Evolutionary conservation across 768 basidiomycete genomes (phyloP), one percentile per base, ranked within the genome.

Genomic region (Baorangia bicolor): DNA sequence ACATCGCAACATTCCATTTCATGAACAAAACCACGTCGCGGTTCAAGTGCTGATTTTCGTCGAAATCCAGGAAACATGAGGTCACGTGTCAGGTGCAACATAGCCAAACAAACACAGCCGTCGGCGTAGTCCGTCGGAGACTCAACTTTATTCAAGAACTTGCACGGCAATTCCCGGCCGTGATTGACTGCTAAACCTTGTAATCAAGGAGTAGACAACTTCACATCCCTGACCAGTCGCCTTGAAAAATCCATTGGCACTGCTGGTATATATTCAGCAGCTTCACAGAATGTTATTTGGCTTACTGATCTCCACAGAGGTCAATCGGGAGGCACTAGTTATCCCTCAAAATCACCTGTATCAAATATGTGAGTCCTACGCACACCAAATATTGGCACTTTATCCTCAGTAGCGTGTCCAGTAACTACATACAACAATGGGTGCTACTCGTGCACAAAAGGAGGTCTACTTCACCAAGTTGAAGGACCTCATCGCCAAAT

Each of bases 171-270:
- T 35, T 49, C n/a, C 68, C 68, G 68, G 23, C 34, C 10, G 8
- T 40, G 12, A 40, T 47, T 4, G n/a, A 20, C 18, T n/a, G 21
- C 16, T 30, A 68, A 70, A 72, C 70, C 53, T 70, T 69, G 55
- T 62, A 4, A 37, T 59, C n/a, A 28, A 23, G 37, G 41, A 16
- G 51, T 49, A 41, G 20, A 61, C 55, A 51, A 50, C 42, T 47
- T 42, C 57, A 62, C 49, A 58, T 60, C 53, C 28, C 54, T 60
- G 63, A 69, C 67, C 72, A 72, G 73, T 72, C 78, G 89, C 90
- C 91, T 93, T 93, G 86, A 93, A 93, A 92, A 81, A 92, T 92
- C 91, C 91, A 78, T 92, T 92, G 90, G 79, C 89, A 90, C 90
- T 75, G 67, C 74, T 78, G 88, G 89, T 87, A 70, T 39, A 25